Base-by-base conservation (phyloP, 495 filamentous ascomycete species). In the Immersiella caudata region DNA sequence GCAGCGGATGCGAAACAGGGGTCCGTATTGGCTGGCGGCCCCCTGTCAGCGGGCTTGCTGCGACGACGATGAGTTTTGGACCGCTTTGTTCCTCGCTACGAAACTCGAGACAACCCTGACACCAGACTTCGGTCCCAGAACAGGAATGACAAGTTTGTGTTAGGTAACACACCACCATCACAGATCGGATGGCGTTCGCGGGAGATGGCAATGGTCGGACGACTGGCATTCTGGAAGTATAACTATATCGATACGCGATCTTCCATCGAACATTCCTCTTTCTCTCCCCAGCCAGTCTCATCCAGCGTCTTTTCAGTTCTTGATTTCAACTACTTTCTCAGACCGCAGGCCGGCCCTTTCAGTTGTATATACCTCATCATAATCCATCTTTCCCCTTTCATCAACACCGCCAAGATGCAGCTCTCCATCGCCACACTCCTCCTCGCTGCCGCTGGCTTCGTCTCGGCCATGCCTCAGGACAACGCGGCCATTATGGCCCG, bases 371-470 rank as follows among this genome's bases (percentile, higher is more conserved):
- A 40, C 24, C 4, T 57, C 20, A 57, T 22, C 2, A n/a, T 60
- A 9, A 62, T 24, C 24, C 35, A 49, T 62, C 35, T 25, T 66
- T 57, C 36, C 14, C 33, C 51, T n/a, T 46, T 29, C 24, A 54
- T 14, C 33, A 35, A 54, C 52, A 62, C 27, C 26, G 49, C 60
- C 68, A 73, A 58, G 49, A 73, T 73, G 71, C 51, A 73, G 68
- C 36, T 73, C 35, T 60, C 65, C 20, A 20, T 71, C 33, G 58
- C 68, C 60, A 65, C 71, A 40, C 12, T 73, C 51, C 36, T 71
- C 64, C 69, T 73, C 64, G 69, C 62, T 66, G 50, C 68, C 29
- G 62, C 64, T 26, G 66, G 66, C 66, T 11, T 68, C 24, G 64
- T 62, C 58, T 35, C 66, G 9, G 68, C 68, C 63, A 27, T 62